Evolutionary conservation across 176 grass and related monocot species (phyloP), one percentile per base, ranked within the genome.

Genomic region (Hordeum vulgare): DNA sequence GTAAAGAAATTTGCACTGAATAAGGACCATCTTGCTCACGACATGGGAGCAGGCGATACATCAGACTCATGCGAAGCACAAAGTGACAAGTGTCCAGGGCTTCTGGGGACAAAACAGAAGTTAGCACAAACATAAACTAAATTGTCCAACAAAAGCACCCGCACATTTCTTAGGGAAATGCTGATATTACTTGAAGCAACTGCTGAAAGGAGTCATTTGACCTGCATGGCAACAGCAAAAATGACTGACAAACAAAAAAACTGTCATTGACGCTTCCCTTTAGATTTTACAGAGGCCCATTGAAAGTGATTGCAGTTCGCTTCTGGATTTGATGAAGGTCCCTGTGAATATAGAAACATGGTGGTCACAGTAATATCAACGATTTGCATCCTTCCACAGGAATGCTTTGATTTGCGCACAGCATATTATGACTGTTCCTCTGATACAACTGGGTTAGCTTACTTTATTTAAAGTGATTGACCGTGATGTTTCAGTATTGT

Each of bases 291-390:
- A 90, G 92, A 84, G 33, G 90, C 89, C 95, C 95, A 98, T 49
- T 95, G 95, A 63, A 98, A 98, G 76, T 93, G 82, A 60, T 88
- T 88, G 83, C 96, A 95, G 85, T 95, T 98, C 20, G 92, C 92
- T 93, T 95, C 95, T 82, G 60, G 82, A 86, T 95, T 98, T 59
- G 90, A 91, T 51, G 90, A 74, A 86, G 93, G 96, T 77, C 96
- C 92, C 96, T 98, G 71, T 28, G 26, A 82, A 82, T 66, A 89
- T 60, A 57, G 28, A 75, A 66, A 89, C 25, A 70, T 41, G 36
- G 53, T 24, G 21, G 40, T 61, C n/a, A 79, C 21, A n/a, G 1
- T 28, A 54, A 68, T 85, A 23, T 20, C 37, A 6, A 53, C 45
- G 33, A n/a, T 74, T 63, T 49, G 15, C 11, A 74, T 67, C 51